A percentile compares a stretch with the other conserved stretches of the same genome.
Conservation (phyloP, 306 rosid species). For the Senna siamea region DNA sequence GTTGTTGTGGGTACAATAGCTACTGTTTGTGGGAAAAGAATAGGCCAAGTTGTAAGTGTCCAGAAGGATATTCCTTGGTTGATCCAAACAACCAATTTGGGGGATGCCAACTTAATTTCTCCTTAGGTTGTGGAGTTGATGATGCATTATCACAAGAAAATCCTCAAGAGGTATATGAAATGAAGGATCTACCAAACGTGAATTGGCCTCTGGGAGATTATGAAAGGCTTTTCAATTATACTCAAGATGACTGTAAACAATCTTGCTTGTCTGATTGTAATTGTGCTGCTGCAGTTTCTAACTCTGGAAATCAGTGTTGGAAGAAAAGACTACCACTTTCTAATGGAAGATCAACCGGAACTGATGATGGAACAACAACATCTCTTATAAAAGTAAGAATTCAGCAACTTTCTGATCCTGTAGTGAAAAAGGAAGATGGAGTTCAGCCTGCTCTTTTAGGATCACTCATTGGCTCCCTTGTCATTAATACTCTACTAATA, state of each 20-base stretch:
- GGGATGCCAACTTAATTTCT: slow-evolving; percentile 46
- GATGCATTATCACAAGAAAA: background rate
- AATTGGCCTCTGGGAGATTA: slow-evolving; percentile 43
- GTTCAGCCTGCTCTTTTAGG: slow-evolving; percentile 31
- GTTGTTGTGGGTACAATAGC: slow-evolving; percentile 51
- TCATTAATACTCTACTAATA: slow-evolving; percentile 29
- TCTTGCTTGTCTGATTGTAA: slow-evolving; percentile 48
- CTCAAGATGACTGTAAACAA: slow-evolving; percentile 24
- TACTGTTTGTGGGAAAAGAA: slow-evolving; percentile 41
- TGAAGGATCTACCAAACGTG: slow-evolving; percentile 12
- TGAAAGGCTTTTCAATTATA: slow-evolving; percentile 24
- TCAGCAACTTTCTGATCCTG: background rate
- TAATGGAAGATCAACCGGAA: slow-evolving; percentile 37
- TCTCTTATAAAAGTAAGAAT: slow-evolving; percentile 40
- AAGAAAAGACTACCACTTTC: slow-evolving; percentile 49
- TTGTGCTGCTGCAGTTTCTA: slow-evolving; percentile 38
- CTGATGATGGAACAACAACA: background rate
- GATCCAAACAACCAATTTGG: slow-evolving; percentile 45
- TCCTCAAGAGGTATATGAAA: slow-evolving; percentile 31
- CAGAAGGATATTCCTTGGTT: slow-evolving; percentile 40
- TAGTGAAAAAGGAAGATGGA: background rate
- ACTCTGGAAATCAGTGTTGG: slow-evolving; percentile 24
- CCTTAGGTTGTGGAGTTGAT: slow-evolving; percentile 46
- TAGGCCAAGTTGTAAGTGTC: slow-evolving; percentile 47
- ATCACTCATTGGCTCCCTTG: slow-evolving; percentile 41